These are phyloP conservation scores for Elsinoe ampelina DNA, from an alignment of 2,329 filamentous ascomycete species.

Conservation along the genomic window DNA sequence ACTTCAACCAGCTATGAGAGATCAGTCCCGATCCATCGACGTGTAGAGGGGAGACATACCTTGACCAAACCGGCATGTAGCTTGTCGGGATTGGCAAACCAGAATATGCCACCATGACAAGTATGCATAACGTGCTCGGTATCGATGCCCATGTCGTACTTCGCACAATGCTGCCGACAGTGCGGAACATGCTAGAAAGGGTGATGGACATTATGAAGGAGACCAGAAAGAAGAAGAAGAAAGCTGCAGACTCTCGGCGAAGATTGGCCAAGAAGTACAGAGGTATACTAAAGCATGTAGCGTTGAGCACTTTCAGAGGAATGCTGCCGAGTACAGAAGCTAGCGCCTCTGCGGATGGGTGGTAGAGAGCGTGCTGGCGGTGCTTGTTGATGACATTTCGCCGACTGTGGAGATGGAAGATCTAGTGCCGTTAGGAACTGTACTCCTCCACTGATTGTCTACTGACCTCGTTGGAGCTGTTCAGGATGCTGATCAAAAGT, in stretches of 20 bases:
- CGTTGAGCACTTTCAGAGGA: constrained; percentile 38
- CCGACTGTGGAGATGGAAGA: not conserved
- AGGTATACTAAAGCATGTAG: constrained; percentile 40
- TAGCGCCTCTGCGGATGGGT: not conserved
- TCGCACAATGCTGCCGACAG: not conserved
- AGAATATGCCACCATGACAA: not conserved
- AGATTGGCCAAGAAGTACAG: not conserved
- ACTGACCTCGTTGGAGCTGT: not conserved
- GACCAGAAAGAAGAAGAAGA: constrained; percentile 47
- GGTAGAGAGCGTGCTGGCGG: not conserved
- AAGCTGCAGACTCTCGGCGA: constrained; percentile 33
- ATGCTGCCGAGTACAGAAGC: not conserved
- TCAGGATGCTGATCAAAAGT: not conserved
- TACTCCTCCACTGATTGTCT: constrained; percentile 17
- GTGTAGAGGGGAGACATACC: not conserved
- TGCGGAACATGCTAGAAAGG: not conserved
- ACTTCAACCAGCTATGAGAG: not conserved
- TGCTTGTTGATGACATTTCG: not conserved
- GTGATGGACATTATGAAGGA: constrained; percentile 42
- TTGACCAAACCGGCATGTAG: not conserved
- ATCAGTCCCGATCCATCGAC: not conserved
- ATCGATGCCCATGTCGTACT: not conserved
- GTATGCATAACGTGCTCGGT: not conserved
- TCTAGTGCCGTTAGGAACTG: not conserved
- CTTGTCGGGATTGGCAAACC: not conserved